Base-by-base conservation (phyloP, 306 rosid species). In the Psophocarpus tetragonolobus region DNA sequence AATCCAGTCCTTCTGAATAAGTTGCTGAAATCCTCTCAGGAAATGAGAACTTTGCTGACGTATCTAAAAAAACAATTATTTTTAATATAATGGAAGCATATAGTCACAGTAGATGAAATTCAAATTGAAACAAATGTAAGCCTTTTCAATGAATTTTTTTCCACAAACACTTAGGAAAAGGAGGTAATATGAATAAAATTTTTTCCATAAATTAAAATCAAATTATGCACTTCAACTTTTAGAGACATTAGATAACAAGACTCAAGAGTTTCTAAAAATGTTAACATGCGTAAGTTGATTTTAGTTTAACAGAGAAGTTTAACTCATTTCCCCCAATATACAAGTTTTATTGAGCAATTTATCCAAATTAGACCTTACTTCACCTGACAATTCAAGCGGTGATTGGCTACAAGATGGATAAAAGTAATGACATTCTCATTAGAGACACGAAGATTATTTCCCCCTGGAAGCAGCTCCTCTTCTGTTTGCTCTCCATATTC, bases 401-500 rank as follows among this genome's bases (percentile, higher is more conserved):
- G 97, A 86, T 95, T 92, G 78, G 98, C 97, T 47, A 95, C 97
- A 57, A 95, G 97, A 88, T 95, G 98, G 68, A 95, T 92, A 83
- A 91, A 95, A 48, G 97, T 89, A 73, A 95, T 95, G 69, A 95
- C 98, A 72, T 87, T 92, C 73, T 95, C 98, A 77, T 87, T 88
- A 29, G 95, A 87, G 56, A 95, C 98, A 10, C 92, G 97, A 10
- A 62, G 65, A 83, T 88, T 87, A 81, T 84, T 92, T 26, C 97
- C 98, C 81, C 89, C 85, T 14, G 95, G 95, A 67, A 88, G 96
- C 64, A 95, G 90, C 87, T 92, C 97, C 87, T 92, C 98, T 85
- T 95, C 97, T 45, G 88, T 89, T 87, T 95, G 97, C 87, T 92
- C 98, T 80, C 98, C 98, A 74, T 95, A 95, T 85, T 95, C 97